Evolutionary conservation across 306 rosid genomes (phyloP), one percentile per base, ranked within the genome.

Genomic region (Quercus gilva): DNA sequence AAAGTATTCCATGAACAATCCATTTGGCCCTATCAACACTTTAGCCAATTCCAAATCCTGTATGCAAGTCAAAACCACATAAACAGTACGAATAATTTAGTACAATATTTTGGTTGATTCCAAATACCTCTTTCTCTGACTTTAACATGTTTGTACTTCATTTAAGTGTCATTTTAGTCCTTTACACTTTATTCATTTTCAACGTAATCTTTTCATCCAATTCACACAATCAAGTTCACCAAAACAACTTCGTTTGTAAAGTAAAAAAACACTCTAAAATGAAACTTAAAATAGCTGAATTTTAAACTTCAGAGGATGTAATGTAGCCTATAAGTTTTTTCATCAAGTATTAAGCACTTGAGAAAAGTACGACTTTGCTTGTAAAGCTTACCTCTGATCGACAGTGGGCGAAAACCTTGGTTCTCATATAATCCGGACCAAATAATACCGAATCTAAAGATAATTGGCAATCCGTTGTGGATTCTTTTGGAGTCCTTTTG

Each of bases 1-100:
- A 43, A 81, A 26, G 12, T 89, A 88, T 69, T 85, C 91, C 10
- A 55, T 0, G 80, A 86, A 91, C 2, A 87, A 69, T 35, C 83
- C 83, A 3, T 85, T 68, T 21, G 26, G 23, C 74, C 90, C 87
- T 7, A n/a, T 4, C 58, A 87, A 80, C 69, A 14, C 52, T 78
- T 69, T 65, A 12, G 81, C 81, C 19, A 89, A 29, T 59, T 84
- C 87, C 61, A 80, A 49, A 49, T 76, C 84, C 87, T 84, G 74
- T 82, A 78, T 41, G 4, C 33, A n/a, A 43, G 29, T 49, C 6
- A 17, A 57, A 8, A 56, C 12, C 63, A 57, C 12, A 57, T 57
- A 57, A 57, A n/a, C 8, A 8, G 35, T 31, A 4, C 3, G 20
- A 57, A 7, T 14, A 10, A 20, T 11, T 2, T 19, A 20, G n/a